A percentile compares a stretch with the other conserved stretches of the same genome.
These are phyloP conservation scores for Psilocybe cyanescens DNA, from an alignment of 768 basidiomycete genomes.

Conservation along the genomic window DNA sequence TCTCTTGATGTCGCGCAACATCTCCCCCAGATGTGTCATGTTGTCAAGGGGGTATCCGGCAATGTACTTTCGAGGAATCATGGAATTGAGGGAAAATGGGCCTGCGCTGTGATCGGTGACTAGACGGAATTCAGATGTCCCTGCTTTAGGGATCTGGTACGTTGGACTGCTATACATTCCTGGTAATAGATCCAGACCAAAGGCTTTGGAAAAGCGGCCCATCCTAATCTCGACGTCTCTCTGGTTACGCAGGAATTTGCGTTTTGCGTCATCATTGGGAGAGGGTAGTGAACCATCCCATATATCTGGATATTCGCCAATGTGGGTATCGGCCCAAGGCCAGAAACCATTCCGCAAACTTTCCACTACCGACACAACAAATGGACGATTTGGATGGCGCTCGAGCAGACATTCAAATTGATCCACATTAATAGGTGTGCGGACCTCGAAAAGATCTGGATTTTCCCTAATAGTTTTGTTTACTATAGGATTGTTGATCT, in stretches of 20 bases:
- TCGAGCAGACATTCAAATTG: slow-evolving; percentile 28
- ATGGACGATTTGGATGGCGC: slow-evolving; percentile 39
- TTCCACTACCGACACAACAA: slow-evolving; percentile 35
- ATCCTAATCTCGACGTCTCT: slow-evolving; percentile 25
- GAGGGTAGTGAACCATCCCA: slow-evolving; percentile 26
- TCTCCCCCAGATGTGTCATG: slow-evolving; percentile 32
- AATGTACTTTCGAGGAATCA: slow-evolving; percentile 26
- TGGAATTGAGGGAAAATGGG: slow-evolving; percentile 35
- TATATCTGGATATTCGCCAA: slow-evolving; percentile 22
- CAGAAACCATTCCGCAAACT: slow-evolving; percentile 45
- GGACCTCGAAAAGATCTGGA: slow-evolving; percentile 39
- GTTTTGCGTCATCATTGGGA: slow-evolving; percentile 15
- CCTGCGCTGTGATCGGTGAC: slow-evolving; percentile 44
- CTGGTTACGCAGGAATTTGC: slow-evolving; percentile 30
- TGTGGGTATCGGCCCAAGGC: slow-evolving; percentile 39
- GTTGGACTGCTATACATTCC: slow-evolving; percentile 48
- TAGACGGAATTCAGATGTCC: slow-evolving; percentile 36
- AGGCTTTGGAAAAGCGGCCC: slow-evolving; percentile 32
- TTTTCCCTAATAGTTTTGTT: slow-evolving; percentile 23
- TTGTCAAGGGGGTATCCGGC: slow-evolving; percentile 37
- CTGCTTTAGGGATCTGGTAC: slow-evolving; percentile 38
- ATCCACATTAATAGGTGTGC: slow-evolving; percentile 38
- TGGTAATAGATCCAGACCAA: slow-evolving; percentile 37
- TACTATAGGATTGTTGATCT: slow-evolving; percentile 21
- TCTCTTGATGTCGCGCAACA: slow-evolving; percentile 17